Percentiles rank a stretch among this genome's conserved stretches.
Conservation (phyloP, 192 early-diverging fungal species). For the Rhizoclosmatium globosum region DNA sequence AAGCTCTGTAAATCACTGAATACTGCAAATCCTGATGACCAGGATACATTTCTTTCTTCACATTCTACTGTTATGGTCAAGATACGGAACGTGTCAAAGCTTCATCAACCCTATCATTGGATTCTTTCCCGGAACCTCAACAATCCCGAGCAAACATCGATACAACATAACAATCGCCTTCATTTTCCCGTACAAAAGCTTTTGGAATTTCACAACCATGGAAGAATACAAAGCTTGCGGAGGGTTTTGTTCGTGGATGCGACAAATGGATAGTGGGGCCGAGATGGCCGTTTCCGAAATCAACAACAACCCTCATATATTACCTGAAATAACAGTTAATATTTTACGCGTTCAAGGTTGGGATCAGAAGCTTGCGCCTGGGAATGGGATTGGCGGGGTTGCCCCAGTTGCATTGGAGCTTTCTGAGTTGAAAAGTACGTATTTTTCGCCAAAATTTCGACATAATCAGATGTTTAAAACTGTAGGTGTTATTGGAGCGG, state of each 20-base stretch:
- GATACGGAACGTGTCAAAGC: not conserved
- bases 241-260: not conserved
- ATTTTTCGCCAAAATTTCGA: not conserved
- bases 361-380: not conserved
- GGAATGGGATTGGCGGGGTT: not conserved
- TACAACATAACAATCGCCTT: slow-evolving; percentile 16
- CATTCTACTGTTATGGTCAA: too few species aligned
- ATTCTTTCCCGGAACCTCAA: slow-evolving; percentile 1
- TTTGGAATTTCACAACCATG: slow-evolving; percentile 15
- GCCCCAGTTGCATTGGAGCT: slow-evolving; percentile 2
- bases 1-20: too few species aligned
- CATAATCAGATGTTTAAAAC: not conserved
- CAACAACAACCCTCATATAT: slow-evolving; percentile 4
- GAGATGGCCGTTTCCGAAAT: slow-evolving; percentile 7
- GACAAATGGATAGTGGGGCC: slow-evolving; percentile 17
- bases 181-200: not conserved
- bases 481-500: slow-evolving; percentile 9
- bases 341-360: slow-evolving; percentile 11
- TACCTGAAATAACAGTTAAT: slow-evolving; percentile 11
- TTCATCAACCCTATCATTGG: not conserved
- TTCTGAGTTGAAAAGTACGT: not conserved
- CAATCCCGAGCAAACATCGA: not conserved
- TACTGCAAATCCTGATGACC: too few species aligned
- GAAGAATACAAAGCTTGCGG: not conserved
- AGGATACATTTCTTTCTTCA: too few species aligned